Evolutionary conservation across 257 asterid genomes (phyloP), one percentile per base, ranked within the genome.

Genomic region (Misopates orontium): DNA sequence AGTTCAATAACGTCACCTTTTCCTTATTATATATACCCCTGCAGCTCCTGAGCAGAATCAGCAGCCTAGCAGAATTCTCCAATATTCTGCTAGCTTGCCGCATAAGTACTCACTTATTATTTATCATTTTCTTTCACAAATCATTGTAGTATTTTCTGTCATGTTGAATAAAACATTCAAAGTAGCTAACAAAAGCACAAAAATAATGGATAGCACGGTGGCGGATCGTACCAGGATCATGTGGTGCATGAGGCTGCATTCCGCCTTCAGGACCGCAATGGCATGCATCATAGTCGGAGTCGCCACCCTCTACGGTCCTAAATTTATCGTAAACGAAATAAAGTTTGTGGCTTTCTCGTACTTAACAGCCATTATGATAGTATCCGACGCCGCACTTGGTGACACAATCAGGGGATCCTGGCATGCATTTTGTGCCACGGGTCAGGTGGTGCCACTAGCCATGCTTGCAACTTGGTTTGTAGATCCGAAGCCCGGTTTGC

Each of bases 331-430:
- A 4, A n/a, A 8, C 49, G 58, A 76, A 36, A 20, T 84, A 8
- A 73, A 75, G 16, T 88, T 78, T 58, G 72, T 84, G 2, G 82
- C 94, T 1, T 85, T 88, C 32, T 82, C 94, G 5, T 88, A 88
- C 25, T 60, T 85, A 0, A 85, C 89, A 0, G 75, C 83, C 1
- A 50, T 84, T 12, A 20, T 83, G 20, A 72, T 88, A 16, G 82
- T 76, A 0, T 66, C 83, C 4, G 91, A 83, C 10, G 87, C 94
- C 13, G 54, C 82, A 1, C 69, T 85, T 0, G 96, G 96, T 0
- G 87, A 85, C 59, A 54, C 85, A 9, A 8, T 85, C 18, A 58
- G 77, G 17, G 89, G 94, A 5, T 82, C 82, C 31, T 88, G 94
- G 83, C 83, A 82, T 50, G 93, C 84, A 23, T 13, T 75, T 1